Base-by-base conservation (phyloP, 129 eudicot genomes). In the Erigeron canadensis region DNA sequence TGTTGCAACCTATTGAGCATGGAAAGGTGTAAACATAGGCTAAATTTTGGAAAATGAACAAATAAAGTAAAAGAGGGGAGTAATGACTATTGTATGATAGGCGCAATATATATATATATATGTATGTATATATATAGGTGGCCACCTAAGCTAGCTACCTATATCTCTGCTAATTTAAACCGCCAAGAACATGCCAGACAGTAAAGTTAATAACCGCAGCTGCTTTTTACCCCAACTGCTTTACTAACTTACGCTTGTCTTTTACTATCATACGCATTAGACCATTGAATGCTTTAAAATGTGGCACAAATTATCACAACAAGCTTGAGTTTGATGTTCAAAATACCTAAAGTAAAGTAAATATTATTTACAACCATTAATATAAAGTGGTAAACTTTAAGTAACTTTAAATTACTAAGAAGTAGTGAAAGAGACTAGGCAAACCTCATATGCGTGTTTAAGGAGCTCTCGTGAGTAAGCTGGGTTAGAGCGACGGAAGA, bases 361-460 rank as follows among this genome's bases (percentile, higher is more conserved):
- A 43, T 12, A 47, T 5, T 64, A 8, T 43, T 22, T 12, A 9
- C 47, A 6, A 41, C 12, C 4, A 42, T n/a, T 19, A 4, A 10
- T 38, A 18, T 17, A 5, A 48, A 43, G 19, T 10, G 34, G 43
- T 1, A 41, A 28, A 41, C 15, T 70, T 18, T 56, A 39, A 18
- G 54, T 70, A 54, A 41, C 21, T 4, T 15, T 34, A 63, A 39
- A 40, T 41, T 8, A 12, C 21, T 38, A 23, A 37, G 6, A 59
- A 19, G 8, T 5, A 15, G 58, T 62, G 13, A 67, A 38, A 57
- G 22, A 50, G 41, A 47, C 48, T 71, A 21, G 63, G 55, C 66
- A 4, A 41, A 90, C 95, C 86, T 90, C 86, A 28, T 85, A 80
- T 0, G 97, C 95, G 42, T 88, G 97, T 19, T 59, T 80, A 65